Evolutionary conservation across 306 rosid species (phyloP), one percentile per base, ranked within the genome.

Genomic region (Albizia julibrissin): DNA sequence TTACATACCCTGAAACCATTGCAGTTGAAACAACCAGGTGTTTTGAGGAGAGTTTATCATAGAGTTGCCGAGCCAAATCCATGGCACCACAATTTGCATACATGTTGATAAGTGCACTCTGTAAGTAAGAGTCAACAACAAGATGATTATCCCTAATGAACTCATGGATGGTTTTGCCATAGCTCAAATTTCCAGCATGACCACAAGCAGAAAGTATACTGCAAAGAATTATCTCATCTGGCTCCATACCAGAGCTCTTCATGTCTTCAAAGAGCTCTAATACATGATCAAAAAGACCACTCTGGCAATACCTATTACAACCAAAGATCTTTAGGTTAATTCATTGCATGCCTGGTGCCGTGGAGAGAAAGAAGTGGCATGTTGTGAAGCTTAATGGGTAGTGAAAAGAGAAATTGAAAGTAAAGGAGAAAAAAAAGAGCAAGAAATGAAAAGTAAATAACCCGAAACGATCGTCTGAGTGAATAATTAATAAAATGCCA

Each of bases 191-290:
- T 56, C 87, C 66, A 14, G 86, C 80, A 81, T 58, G 92, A 7
- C 86, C 89, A 37, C 94, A 89, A 27, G 91, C 92, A 39, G 91
- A 88, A 77, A 91, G 85, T 58, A 91, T 54, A 50, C 77, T 86
- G 2, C 91, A 85, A 75, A 91, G 88, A 80, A 89, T 80, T 69
- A 85, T 82, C 82, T 46, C 86, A 80, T 88, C 92, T 24, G 89
- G 89, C 84, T 89, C 69, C 69, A 75, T 50, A 31, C 47, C 71
- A 64, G 94, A 79, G 79, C 75, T 76, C 87, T 76, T 90, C 98
- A 93, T 92, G 69, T 88, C 90, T 66, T 94, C 97, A 88, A 87
- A 93, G 15, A 91, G 90, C 81, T 64, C 24, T 33, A 94, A 81
- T 29, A 88, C 97, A 3, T 84, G 72, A 78, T 90, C 91, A 74